phyloP scores from a whole-genome alignment of 805 yeast species.

The Candida vartiovaarae region DNA sequence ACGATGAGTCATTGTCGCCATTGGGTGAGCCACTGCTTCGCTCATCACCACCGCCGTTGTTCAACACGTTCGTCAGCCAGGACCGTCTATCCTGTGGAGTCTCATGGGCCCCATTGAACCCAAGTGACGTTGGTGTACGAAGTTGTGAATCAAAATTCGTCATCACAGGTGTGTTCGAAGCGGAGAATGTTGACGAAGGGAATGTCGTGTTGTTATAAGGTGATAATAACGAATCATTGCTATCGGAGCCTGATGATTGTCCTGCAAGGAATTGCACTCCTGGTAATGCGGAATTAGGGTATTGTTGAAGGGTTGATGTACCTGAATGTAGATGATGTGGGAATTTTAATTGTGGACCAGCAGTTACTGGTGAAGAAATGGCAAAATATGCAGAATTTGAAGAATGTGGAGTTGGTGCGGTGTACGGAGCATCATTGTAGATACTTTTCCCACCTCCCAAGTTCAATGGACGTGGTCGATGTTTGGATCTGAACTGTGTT shows the following conservation, averaged over 20 bases:
- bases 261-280: conserved; percentile 13
- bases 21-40: no score
- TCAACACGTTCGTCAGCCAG: conserved; percentile 17
- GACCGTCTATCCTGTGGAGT: conserved; percentile 9
- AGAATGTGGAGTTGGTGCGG: conserved; percentile 19
- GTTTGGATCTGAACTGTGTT: conserved; percentile 21
- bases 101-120: conserved; percentile 3
- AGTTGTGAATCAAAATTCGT: not conserved
- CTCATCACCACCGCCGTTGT: conserved; percentile 2
- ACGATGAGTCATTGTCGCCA: no score
- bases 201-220: conserved; percentile 16
- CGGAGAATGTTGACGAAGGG: conserved; percentile 6
- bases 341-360: no score
- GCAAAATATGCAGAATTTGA: conserved; percentile 13
- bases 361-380: conserved; percentile 8
- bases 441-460: conserved; percentile 7
- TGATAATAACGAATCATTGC: conserved; percentile 9
- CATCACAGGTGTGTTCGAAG: conserved; percentile 11
- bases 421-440: conserved; percentile 18
- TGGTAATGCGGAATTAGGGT: conserved; percentile 12
- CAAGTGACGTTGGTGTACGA: conserved; percentile 1
- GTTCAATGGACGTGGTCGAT: conserved; percentile 22
- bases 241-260: not conserved
- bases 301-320: not conserved
- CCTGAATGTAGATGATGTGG: no score